A percentile compares a stretch with the other conserved stretches of the same genome.
phyloP scores from a whole-genome alignment of 2,329 filamentous ascomycete genomes.

The Pseudophaeomoniella oleicola region DNA sequence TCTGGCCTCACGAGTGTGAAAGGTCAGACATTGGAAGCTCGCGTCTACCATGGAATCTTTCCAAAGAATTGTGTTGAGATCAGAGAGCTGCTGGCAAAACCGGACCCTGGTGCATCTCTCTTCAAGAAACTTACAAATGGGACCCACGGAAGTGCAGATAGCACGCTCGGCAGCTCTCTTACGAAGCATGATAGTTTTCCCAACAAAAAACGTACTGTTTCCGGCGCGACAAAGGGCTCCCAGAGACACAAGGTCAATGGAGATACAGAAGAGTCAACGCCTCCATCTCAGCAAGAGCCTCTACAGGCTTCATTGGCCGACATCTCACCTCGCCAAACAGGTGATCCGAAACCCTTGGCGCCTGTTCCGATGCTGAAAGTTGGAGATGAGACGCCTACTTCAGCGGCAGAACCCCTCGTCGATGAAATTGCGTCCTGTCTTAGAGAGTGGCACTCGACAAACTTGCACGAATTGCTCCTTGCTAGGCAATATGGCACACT shows the following conservation, averaged over 20 bases:
- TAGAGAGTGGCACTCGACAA: slow-evolving; percentile 95
- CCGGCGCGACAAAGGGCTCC: background rate
- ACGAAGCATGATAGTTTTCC: background rate
- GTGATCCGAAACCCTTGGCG: slow-evolving; percentile 59
- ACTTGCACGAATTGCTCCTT: slow-evolving; percentile 81
- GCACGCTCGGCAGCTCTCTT: background rate
- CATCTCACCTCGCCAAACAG: slow-evolving; percentile 10
- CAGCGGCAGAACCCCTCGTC: slow-evolving; percentile 74
- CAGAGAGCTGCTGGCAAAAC: slow-evolving; percentile 74
- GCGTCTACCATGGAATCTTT: slow-evolving; percentile 98
- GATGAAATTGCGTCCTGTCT: slow-evolving; percentile 96
- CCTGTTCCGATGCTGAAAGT: slow-evolving; percentile 96
- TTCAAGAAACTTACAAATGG: background rate
- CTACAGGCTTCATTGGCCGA: slow-evolving; percentile 21
- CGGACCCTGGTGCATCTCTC: slow-evolving; percentile 23
- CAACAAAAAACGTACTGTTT: background rate
- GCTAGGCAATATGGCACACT: slow-evolving; percentile 67
- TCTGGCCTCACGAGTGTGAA: slow-evolving; percentile 81
- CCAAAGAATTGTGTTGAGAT: slow-evolving; percentile 90
- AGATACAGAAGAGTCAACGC: background rate
- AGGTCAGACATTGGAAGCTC: slow-evolving; percentile 84
- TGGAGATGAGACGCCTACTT: slow-evolving; percentile 90
- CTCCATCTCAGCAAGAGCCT: slow-evolving; percentile 6
- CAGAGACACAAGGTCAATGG: background rate
- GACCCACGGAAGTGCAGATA: background rate